Evolutionary conservation across 1,139 yeast genomes (phyloP), one percentile per base, ranked within the genome.

Genomic region (Blastobotrys aristatus): DNA sequence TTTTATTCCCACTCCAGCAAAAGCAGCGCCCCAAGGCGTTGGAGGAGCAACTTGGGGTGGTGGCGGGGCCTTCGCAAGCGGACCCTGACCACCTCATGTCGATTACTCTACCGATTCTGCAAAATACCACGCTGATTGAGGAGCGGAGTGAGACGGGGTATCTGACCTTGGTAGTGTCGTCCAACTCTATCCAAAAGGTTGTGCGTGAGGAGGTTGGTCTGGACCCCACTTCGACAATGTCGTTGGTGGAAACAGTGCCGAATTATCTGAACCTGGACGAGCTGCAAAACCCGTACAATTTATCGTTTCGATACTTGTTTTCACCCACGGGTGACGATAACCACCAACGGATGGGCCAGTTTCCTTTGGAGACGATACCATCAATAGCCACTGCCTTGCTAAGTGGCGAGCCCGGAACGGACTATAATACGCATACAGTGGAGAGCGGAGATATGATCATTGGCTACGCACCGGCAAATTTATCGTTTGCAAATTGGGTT

Each of bases 111-210:
- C 94, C 96, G 0, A 76, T 89, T 1, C 80, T 74, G 59, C 78
- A 88, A 14, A 84, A 85, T 60, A 74, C 83, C 13, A 84, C 95
- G 4, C 82, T 87, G 22, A 70, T 86, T 44, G 68, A 75, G 27
- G 68, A 75, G 16, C 80, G 84, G 2, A 72, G 76, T 17, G 70
- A 85, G 4, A 76, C 83, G 0, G 97, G 96, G 0, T 89, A 80
- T 64, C 59, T 88, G 40, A 75, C 95, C 0, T 76, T 86, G 5
- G 67, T 86, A 1, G 74, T 85, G 56, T 72, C 74, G 52, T 86
- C 92, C 0, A 70, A 71, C 29, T 66, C 76, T 26, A 66, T 86
- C 41, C 71, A 71, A 52, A 54, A 65, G 8, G 77, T 84, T 0
- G 70, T 80, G 3, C 71, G 75, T 51, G 80, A 75, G 48, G 67